These are phyloP conservation scores for Cercospora beticola DNA, from an alignment of 2,329 filamentous ascomycete genomes.

Conservation along the genomic window DNA sequence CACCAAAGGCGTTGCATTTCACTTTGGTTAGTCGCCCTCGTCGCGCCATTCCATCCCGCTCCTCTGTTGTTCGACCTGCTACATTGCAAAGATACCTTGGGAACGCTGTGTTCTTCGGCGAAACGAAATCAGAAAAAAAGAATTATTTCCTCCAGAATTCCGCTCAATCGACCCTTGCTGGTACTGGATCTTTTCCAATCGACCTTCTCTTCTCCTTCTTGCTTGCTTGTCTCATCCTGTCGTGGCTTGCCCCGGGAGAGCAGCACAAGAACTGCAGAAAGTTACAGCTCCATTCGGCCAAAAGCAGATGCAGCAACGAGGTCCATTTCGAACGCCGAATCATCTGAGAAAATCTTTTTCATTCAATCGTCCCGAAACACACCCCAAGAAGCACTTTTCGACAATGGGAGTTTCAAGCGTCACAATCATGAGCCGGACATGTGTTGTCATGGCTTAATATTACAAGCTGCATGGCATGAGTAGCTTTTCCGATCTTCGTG, in stretches of 20 bases:
- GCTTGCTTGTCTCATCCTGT: slow-evolving; percentile 32
- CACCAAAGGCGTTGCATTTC: slow-evolving; percentile 34
- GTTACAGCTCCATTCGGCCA: slow-evolving; percentile 28
- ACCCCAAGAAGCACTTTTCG: not conserved
- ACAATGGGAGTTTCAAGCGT: not conserved
- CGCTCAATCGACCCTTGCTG: not conserved
- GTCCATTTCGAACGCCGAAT: not conserved
- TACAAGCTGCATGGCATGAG: slow-evolving; percentile 34
- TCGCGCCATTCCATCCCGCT: slow-evolving; percentile 45
- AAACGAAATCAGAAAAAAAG: not conserved
- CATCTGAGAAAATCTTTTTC: not conserved
- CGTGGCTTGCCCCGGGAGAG: slow-evolving; percentile 35
- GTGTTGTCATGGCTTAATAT: slow-evolving; percentile 32
- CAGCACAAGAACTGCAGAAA: slow-evolving; percentile 20
- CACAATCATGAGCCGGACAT: slow-evolving; percentile 36
- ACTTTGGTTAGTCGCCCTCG: slow-evolving; percentile 33
- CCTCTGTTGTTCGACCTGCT: slow-evolving; percentile 41
- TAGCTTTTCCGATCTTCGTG: slow-evolving; percentile 35
- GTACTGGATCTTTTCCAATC: not conserved
- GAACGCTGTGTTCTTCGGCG: not conserved
- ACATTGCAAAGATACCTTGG: slow-evolving; percentile 39
- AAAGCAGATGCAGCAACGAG: slow-evolving; percentile 30
- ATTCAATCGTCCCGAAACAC: not conserved
- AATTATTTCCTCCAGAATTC: not conserved
- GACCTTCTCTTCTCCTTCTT: slow-evolving; percentile 37